Evolutionary conservation across 1,284 basidiomycete species (phyloP).

Genomic region (Trametes sp.): DNA sequence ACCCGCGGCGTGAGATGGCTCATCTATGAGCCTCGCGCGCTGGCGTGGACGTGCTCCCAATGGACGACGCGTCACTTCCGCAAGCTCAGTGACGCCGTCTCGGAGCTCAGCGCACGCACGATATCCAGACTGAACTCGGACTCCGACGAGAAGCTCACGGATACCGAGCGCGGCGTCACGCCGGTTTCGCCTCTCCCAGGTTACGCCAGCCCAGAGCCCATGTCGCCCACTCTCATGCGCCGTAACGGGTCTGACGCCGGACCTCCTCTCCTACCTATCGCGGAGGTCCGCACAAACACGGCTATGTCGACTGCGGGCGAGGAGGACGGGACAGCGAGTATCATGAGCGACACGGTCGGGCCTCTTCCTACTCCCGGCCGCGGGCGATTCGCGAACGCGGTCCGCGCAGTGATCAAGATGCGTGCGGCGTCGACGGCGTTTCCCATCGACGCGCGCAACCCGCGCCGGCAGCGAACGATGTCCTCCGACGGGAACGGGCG

Average conservation of each 20-base stretch:
- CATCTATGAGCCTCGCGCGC: constrained; percentile 38
- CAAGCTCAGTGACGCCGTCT: constrained; percentile 31
- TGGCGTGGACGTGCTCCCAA: constrained; percentile 31
- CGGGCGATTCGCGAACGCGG: constrained; percentile 50
- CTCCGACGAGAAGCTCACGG: constrained; percentile 27
- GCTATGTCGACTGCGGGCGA: constrained; percentile 38
- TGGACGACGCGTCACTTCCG: constrained; percentile 34
- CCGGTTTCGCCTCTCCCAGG: constrained; percentile 22
- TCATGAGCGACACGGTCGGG: constrained; percentile 26
- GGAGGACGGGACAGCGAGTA: constrained; percentile 32
- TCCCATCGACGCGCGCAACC: constrained; percentile 37
- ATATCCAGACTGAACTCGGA: constrained; percentile 26
- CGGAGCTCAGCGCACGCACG: constrained; percentile 30
- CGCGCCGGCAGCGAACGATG: constrained; percentile 51
- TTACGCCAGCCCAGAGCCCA: constrained; percentile 38
- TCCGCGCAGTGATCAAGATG: constrained; percentile 57
- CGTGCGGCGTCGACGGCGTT: constrained; percentile 44
- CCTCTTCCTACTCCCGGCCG: constrained; percentile 36
- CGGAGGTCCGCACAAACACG: constrained; percentile 31
- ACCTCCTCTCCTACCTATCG: constrained; percentile 33
- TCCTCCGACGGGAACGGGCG: constrained; percentile 46
- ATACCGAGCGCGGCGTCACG: constrained; percentile 28
- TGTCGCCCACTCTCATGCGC: constrained; percentile 31
- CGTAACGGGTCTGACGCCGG: constrained; percentile 30
- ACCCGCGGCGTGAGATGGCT: constrained; percentile 47